A percentile compares a stretch with the other conserved stretches of the same genome.
Conservation (phyloP, 208 protist genomes). For the Kentomonas sorsogonicus region DNA sequence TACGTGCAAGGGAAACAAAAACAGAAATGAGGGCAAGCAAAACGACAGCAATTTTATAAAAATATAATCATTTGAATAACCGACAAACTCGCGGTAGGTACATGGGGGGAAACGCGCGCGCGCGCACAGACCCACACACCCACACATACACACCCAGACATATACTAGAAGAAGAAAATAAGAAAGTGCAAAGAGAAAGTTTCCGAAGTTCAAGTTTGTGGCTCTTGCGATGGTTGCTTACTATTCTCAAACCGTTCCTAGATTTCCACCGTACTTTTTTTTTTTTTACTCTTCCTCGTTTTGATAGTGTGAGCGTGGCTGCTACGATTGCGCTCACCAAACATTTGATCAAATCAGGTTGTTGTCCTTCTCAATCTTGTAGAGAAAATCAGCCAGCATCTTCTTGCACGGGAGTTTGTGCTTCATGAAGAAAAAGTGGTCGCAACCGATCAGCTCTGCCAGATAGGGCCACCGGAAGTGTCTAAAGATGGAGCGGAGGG, state of each 20-base stretch:
- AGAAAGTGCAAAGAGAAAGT: conserved; percentile 1
- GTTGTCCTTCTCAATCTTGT: conserved; percentile 20
- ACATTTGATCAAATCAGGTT: neutral
- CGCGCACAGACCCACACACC: too few relatives aligned
- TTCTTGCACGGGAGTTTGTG: conserved; percentile 29
- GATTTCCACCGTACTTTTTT: too few relatives aligned
- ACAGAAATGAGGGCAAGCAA: neutral
- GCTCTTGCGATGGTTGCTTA: neutral
- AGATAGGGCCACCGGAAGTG: conserved; percentile 27
- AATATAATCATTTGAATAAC: too few relatives aligned
- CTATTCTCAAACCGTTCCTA: neutral
- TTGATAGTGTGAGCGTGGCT: too few relatives aligned
- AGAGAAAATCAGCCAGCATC: conserved; percentile 21
- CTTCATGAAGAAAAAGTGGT: conserved; percentile 46
- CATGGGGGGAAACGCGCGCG: too few relatives aligned
- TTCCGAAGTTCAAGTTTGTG: neutral
- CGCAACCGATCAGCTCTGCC: conserved; percentile 26
- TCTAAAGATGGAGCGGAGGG: conserved; percentile 12
- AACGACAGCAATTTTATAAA: too few relatives aligned
- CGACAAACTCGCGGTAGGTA: too few relatives aligned
- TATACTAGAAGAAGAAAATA: conserved; percentile 2
- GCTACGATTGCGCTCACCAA: too few relatives aligned
- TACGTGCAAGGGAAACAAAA: neutral
- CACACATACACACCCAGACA: too few relatives aligned
- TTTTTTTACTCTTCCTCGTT: too few relatives aligned